These are phyloP conservation scores for Pythium aristosporum DNA, from an alignment of 352 stramenopile genomes.

Conservation along the genomic window DNA sequence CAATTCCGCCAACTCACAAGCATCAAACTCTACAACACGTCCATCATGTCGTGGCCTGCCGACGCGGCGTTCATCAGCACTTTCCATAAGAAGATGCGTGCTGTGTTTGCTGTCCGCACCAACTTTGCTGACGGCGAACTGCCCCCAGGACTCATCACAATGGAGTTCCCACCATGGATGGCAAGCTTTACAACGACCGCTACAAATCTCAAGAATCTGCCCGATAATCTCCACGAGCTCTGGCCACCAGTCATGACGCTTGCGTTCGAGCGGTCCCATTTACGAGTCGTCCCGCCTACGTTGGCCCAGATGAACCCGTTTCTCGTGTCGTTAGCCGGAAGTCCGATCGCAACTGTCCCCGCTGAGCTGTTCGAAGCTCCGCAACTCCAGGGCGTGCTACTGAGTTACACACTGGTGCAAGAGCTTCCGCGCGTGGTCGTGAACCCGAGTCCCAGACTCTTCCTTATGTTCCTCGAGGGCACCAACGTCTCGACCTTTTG, in stretches of 20 bases:
- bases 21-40: neutral
- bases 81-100: neutral
- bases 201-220: neutral
- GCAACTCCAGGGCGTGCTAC: neutral
- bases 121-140: too few species aligned
- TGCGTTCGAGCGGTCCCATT: neutral
- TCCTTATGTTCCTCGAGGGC: neutral
- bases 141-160: too few species aligned
- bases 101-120: neutral
- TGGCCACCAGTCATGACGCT: slow-evolving; percentile 7
- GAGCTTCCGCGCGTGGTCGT: neutral
- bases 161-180: too few species aligned
- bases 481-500: neutral
- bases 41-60: neutral
- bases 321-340: neutral
- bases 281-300: neutral
- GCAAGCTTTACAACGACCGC: neutral
- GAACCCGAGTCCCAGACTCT: neutral
- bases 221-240: neutral
- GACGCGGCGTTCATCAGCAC: neutral
- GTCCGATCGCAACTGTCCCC: neutral
- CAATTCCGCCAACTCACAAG: neutral
- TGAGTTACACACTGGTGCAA: neutral
- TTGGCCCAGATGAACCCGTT: neutral
- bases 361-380: neutral